Evolutionary conservation across 345 rosid genomes (phyloP).

Genomic region (Toxicodendron radicans): DNA sequence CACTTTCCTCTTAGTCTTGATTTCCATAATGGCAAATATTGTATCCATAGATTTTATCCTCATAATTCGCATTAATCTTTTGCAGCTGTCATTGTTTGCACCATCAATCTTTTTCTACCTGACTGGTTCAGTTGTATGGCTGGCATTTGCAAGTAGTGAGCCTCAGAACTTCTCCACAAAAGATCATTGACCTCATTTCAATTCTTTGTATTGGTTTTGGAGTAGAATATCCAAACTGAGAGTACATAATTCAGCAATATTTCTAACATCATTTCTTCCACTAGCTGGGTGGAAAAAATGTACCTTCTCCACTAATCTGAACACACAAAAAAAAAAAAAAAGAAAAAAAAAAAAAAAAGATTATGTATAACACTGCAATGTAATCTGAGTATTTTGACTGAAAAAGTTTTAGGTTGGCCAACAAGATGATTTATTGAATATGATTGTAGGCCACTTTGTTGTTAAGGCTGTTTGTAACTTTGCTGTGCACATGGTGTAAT

Average conservation of each 20-base stretch:
- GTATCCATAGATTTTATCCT: neutral
- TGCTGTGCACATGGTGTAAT: neutral
- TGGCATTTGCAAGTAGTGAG: constrained; percentile 82
- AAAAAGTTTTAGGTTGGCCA: constrained; percentile 13
- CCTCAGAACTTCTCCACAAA: constrained; percentile 66
- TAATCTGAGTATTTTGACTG: neutral
- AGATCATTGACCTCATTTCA: constrained; percentile 27
- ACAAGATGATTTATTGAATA: constrained; percentile 6
- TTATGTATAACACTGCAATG: neutral
- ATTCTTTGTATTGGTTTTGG: neutral
- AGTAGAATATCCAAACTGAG: constrained; percentile 14
- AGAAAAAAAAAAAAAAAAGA: neutral
- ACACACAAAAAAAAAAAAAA: neutral
- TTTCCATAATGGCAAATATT: neutral
- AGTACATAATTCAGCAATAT: neutral
- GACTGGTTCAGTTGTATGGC: constrained; percentile 87
- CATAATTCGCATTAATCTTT: constrained; percentile 2
- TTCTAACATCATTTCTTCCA: constrained; percentile 16
- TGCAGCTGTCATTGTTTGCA: constrained; percentile 74
- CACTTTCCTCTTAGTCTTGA: neutral
- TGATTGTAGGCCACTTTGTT: neutral
- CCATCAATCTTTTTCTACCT: constrained; percentile 94
- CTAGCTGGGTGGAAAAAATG: neutral
- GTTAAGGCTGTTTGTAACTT: constrained; percentile 4
- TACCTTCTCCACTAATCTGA: neutral